Base-by-base conservation (phyloP, 1,284 basidiomycete genomes). In the Vanrija sp. region DNA sequence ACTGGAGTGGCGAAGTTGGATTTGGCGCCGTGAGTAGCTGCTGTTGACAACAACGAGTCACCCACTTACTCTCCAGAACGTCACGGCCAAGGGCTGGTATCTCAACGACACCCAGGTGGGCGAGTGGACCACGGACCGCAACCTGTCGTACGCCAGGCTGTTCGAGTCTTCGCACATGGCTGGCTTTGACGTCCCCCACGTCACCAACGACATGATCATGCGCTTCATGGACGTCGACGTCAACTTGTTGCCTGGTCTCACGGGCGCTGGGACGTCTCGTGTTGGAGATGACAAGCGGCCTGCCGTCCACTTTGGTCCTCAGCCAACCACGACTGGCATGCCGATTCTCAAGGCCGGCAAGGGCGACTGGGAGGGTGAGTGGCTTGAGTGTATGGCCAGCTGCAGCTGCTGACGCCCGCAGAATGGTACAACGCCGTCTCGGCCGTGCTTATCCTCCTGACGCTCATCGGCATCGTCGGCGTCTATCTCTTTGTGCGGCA, bases 181-280 rank as follows among this genome's bases (percentile, higher is more conserved):
- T 25, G 90, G 90, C 0, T 95, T 85, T 70, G 95, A 98, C 75
- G 79, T 88, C 12, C 95, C 94, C 0, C 81, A 90, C 52, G 84
- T 87, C 27, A 81, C 91, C 4, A 93, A 98, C 74, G 95, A 98
- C 75, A 98, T 98, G 96, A 95, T 98, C 67, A 84, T 94, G 45
- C 88, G 93, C 15, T 97, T 97, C 78, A 89, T 96, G 85, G 85
- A 83, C 44, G 84, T 94, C 52, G 87, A 98, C 77, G 88, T 94
- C 64, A 82, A 85, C 25, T 81, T 83, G 4, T 82, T 96, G 42
- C 80, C 86, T 3, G 91, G 87, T 55, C 80, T 87, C 59, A 82
- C 89, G 35, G 83, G 86, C 37, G 74, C 78, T 67, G 77, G 71
- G 53, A 41, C 54, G 6, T 61, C 61, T 2, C 47, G 59, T 31